Evolutionary conservation across 352 stramenopile species (phyloP).

Genomic region (Phytophthora macrochlamydospora): DNA sequence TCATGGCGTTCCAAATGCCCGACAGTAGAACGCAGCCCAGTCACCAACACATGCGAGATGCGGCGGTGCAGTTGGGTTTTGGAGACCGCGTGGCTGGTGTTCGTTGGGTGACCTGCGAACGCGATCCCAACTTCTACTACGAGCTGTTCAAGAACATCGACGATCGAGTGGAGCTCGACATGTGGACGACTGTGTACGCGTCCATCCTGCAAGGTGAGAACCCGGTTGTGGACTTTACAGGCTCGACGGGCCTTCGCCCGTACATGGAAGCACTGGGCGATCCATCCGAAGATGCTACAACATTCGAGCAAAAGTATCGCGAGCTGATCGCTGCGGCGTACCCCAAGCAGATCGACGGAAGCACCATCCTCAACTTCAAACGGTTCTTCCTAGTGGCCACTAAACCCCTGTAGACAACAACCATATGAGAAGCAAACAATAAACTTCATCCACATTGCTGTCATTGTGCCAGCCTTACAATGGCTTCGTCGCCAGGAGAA

Average conservation of each 20-base stretch:
- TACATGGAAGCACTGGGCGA: slow-evolving; percentile 62
- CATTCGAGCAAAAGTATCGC: slow-evolving; percentile 63
- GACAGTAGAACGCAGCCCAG: slow-evolving; percentile 65
- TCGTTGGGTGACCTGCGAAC: slow-evolving; percentile 76
- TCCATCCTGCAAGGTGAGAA: slow-evolving; percentile 68
- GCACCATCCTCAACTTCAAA: slow-evolving; percentile 70
- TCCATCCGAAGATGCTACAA: slow-evolving; percentile 18
- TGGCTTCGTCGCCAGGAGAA: neutral
- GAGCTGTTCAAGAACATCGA: slow-evolving; percentile 52
- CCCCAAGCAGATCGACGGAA: slow-evolving; percentile 56
- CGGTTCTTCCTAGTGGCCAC: slow-evolving; percentile 71
- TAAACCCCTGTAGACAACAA: slow-evolving; percentile 27
- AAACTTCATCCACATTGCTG: neutral
- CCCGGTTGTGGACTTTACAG: slow-evolving; percentile 73
- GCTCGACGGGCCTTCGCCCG: slow-evolving; percentile 58
- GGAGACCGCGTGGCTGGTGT: slow-evolving; percentile 46
- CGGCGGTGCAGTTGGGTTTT: slow-evolving; percentile 45
- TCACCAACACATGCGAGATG: slow-evolving; percentile 62
- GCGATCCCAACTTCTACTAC: slow-evolving; percentile 72
- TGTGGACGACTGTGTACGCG: slow-evolving; percentile 69
- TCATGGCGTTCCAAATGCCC: slow-evolving; percentile 76
- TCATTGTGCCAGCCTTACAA: neutral
- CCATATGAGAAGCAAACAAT: too few relatives aligned
- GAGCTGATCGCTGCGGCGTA: slow-evolving; percentile 62
- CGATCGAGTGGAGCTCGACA: slow-evolving; percentile 39